Evolutionary conservation across 2,329 filamentous ascomycete species (phyloP).

Genomic region (Penicillium sp.): DNA sequence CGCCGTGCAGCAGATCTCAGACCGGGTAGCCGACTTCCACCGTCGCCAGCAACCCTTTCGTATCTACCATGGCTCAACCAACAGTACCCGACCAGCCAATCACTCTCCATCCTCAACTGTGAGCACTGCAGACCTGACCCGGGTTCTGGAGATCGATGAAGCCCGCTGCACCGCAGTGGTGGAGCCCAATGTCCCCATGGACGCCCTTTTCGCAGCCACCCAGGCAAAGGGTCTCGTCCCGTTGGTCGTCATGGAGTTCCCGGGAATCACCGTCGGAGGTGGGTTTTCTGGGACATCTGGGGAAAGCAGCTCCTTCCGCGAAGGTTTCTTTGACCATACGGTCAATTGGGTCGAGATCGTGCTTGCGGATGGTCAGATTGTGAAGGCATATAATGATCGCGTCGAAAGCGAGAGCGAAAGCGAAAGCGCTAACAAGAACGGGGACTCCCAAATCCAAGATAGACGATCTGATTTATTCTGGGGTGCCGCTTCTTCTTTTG

Average conservation of each 20-base stretch:
- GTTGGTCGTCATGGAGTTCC: constrained; percentile 72
- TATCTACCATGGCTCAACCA: constrained; percentile 78
- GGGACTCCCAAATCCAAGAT: too few relatives aligned
- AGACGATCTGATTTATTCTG: constrained; percentile 61
- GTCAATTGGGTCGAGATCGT: constrained; percentile 68
- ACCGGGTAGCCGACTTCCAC: constrained; percentile 45
- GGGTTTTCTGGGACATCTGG: constrained; percentile 69
- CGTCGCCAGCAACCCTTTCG: constrained; percentile 63
- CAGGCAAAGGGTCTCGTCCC: constrained; percentile 61
- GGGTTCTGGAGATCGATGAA: constrained; percentile 65
- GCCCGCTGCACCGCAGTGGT: constrained; percentile 61
- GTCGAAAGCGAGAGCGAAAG: neutral
- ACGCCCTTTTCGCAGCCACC: constrained; percentile 63
- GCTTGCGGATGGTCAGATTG: constrained; percentile 60
- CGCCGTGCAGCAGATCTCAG: constrained; percentile 20
- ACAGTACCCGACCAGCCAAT: constrained; percentile 68
- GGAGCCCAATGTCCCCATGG: constrained; percentile 73
- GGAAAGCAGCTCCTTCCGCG: constrained; percentile 68
- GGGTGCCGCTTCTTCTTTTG: constrained; percentile 63
- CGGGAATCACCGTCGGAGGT: constrained; percentile 70
- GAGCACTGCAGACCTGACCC: constrained; percentile 67
- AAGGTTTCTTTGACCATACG: constrained; percentile 69
- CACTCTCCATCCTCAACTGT: constrained; percentile 56
- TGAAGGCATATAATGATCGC: constrained; percentile 48
- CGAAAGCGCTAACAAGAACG: constrained; percentile 2